These are phyloP conservation scores for Globisporangium carolinianum DNA, from an alignment of 352 stramenopile genomes.

Conservation along the genomic window DNA sequence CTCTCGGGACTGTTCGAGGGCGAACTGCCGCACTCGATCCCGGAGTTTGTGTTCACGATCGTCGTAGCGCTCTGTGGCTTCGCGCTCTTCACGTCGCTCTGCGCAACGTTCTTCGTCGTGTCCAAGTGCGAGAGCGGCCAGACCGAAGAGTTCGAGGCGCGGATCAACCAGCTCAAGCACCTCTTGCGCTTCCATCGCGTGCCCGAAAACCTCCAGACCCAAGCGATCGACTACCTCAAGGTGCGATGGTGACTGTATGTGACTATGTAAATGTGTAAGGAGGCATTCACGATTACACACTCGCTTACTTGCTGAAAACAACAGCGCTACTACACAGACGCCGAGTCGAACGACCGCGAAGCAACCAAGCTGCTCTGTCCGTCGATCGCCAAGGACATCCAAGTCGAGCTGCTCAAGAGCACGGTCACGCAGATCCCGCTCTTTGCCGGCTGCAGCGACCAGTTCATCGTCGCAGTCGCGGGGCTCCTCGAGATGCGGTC, in stretches of 20 bases:
- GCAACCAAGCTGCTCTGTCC: constrained; percentile 59
- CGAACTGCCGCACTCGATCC: constrained; percentile 21
- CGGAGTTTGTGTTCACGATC: constrained; percentile 44
- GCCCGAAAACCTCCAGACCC: constrained; percentile 32
- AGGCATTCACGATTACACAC: neutral
- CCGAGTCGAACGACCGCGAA: constrained; percentile 59
- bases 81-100: constrained; percentile 55
- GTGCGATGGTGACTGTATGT: neutral
- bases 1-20: constrained; percentile 52
- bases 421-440: constrained; percentile 54
- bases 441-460: constrained; percentile 49
- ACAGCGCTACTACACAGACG: constrained; percentile 51
- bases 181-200: constrained; percentile 58
- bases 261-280: neutral
- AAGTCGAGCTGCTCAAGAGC: constrained; percentile 55
- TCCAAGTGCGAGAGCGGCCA: constrained; percentile 60
- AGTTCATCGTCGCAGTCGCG: constrained; percentile 61
- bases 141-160: constrained; percentile 30
- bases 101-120: constrained; percentile 56
- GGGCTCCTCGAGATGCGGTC: constrained; percentile 60
- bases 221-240: constrained; percentile 56
- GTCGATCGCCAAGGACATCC: constrained; percentile 69
- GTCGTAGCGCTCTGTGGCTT: constrained; percentile 42
- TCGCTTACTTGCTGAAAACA: neutral
- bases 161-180: constrained; percentile 63